Base-by-base conservation (phyloP, 805 yeast species). In the Cyberlindnera mycetangii region DNA sequence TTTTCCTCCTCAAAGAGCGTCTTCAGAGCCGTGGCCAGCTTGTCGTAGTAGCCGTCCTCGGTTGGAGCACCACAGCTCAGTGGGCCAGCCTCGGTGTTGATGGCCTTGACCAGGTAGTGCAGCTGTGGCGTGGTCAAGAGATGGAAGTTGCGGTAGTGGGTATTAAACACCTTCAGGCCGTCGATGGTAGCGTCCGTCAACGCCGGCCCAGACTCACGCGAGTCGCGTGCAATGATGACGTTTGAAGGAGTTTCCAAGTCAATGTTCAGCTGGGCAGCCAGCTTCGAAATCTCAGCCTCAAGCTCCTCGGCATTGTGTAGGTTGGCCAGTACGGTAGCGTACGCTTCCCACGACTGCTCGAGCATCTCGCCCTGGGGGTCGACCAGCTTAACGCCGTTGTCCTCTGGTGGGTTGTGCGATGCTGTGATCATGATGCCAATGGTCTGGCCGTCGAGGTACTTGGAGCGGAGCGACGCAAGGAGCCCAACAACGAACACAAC, bases 361-460 rank as follows among this genome's bases (percentile, higher is more conserved):
- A 90, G 74, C 97, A 90, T 90, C 50, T 85, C 89, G 20, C 98
- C 97, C 61, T 75, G 67, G 1, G 98, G 97, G 54, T 92, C 98
- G 19, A 92, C 88, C n/a, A 93, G 73, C 66, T 92, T 92, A 40
- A 89, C 92, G 22, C 97, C 97, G 56, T 89, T 89, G 61, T 90
- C 97, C 33, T 71, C 71, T 0, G 97, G 96, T 0, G 97, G 97
- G 58, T 89, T 89, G 64, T 89, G 97, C 0, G 95, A 85, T 0
- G 97, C 97, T 1, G 97, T 93, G 58, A 93, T 83, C 97, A 93
- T 92, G 11, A 90, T 83, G n/a, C 99, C 99, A 24, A 90, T 76
- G 8, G 85, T 77, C 55, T 83, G 71, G 1, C 92, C 87, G 1
- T 69, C 67, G 25, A 85, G 67, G 48, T 70, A 74, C 47, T 83